Conservation (phyloP, 129 eudicot genomes). For the sunflower (Helianthus annuus) region HanXRQr2.0-SUNRISE NC_035448.2:135040525-135041024, state of each 20-base stretch:
- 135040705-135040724: conserved; percentile 96
- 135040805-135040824: conserved; percentile 99
- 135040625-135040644: conserved; percentile 95
- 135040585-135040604: conserved; percentile 99
- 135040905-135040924: conserved; percentile 86
- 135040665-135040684: conserved; percentile 89
- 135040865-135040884: conserved; percentile 99
- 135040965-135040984: conserved; percentile 53
- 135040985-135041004: conserved; percentile 52
- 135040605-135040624: conserved; percentile 96
- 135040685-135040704: conserved; percentile 91
- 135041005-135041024: conserved; percentile 71
- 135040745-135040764: conserved; percentile 78
- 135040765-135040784: conserved; percentile 91
- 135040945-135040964: conserved; percentile 36
- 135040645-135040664: conserved; percentile 89
- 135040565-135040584: conserved; percentile 86
- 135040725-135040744: conserved; percentile 75
- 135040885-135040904: conserved; percentile 97
- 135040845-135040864: conserved; percentile 97
- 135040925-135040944: conserved; percentile 38
- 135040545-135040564: conserved; percentile 90
- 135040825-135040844: conserved; percentile 88
- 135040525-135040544: conserved; percentile 98
- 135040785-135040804: conserved; percentile 81